phyloP scores from a whole-genome alignment of 2,329 filamentous ascomycete species.

The Exophiala spinifera region DNA sequence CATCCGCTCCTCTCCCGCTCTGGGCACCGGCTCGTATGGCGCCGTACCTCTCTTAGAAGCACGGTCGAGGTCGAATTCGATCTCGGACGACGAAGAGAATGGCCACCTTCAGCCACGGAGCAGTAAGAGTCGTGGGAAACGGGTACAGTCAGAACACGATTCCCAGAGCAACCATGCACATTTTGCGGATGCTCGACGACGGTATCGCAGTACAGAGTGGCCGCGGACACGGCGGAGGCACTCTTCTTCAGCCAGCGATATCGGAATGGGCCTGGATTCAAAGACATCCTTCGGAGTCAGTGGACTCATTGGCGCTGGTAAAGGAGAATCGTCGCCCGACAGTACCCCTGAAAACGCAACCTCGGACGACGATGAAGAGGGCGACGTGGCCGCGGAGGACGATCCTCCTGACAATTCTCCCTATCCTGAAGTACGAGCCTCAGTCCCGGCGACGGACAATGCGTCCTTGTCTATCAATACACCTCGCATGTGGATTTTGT shows the following conservation, averaged over 20 bases:
- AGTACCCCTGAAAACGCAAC: slow-evolving; percentile 30
- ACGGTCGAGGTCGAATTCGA: slow-evolving; percentile 6
- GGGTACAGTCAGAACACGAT: slow-evolving; percentile 19
- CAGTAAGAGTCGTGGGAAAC: slow-evolving; percentile 19
- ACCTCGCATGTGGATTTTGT: slow-evolving; percentile 80
- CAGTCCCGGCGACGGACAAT: slow-evolving; percentile 73
- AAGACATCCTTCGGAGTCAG: slow-evolving; percentile 34
- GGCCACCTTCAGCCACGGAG: not conserved
- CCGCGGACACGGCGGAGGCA: slow-evolving; percentile 22
- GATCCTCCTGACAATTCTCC: slow-evolving; percentile 38
- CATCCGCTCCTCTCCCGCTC: slow-evolving; percentile 58
- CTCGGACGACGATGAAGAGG: slow-evolving; percentile 34
- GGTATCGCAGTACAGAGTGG: slow-evolving; percentile 16
- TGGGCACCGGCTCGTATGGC: slow-evolving; percentile 61
- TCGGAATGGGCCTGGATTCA: slow-evolving; percentile 35
- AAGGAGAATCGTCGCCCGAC: slow-evolving; percentile 29
- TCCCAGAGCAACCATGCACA: slow-evolving; percentile 5
- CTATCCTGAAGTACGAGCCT: slow-evolving; percentile 76
- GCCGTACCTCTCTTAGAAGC: slow-evolving; percentile 44
- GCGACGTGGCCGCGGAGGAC: slow-evolving; percentile 33
- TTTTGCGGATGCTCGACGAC: slow-evolving; percentile 12
- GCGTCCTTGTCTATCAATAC: slow-evolving; percentile 74
- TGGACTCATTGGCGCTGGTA: slow-evolving; percentile 15
- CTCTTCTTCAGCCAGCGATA: slow-evolving; percentile 33
- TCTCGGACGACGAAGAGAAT: slow-evolving; percentile 34